Percentiles rank a stretch among this genome's conserved stretches.
phyloP scores from a whole-genome alignment of 345 rosid genomes.

The Eucalyptus regnans region DNA sequence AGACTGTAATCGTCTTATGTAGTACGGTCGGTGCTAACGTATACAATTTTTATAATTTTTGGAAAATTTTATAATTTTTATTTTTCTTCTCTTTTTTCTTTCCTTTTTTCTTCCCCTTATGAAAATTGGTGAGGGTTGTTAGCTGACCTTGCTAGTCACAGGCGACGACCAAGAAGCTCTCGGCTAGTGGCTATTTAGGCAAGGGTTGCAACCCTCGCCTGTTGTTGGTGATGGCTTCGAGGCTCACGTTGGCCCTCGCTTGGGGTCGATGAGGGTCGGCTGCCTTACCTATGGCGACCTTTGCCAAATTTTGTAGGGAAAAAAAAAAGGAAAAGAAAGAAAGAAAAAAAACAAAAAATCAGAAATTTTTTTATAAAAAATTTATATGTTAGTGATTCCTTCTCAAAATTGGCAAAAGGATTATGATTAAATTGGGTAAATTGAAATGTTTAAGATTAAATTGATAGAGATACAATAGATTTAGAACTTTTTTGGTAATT shows the following conservation, averaged over 20 bases:
- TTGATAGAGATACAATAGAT: neutral
- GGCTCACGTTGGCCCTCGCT: neutral
- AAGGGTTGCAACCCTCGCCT: neutral
- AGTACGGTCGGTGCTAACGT: neutral
- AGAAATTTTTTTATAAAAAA: too few relatives aligned
- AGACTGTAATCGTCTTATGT: accelerated
- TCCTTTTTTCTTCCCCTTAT: too few relatives aligned
- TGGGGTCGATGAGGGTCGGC: neutral
- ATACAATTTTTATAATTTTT: too few relatives aligned
- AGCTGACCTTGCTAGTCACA: neutral
- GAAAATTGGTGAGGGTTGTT: neutral
- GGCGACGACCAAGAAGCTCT: neutral
- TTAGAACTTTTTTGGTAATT: neutral
- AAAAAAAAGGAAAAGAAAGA: too few relatives aligned
- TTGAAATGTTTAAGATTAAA: neutral
- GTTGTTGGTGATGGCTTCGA: neutral
- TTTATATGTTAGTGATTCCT: too few relatives aligned
- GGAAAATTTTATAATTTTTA: too few relatives aligned
- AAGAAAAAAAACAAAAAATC: too few relatives aligned
- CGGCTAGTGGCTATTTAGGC: neutral
- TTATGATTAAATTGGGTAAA: neutral
- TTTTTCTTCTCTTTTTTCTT: too few relatives aligned
- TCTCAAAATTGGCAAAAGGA: neutral
- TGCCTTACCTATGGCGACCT: neutral
- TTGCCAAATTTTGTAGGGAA: neutral